Evolutionary conservation across 371 early-diverging fungal species (phyloP), one percentile per base, ranked within the genome.

Genomic region (Choanephora cucurbitarum): DNA sequence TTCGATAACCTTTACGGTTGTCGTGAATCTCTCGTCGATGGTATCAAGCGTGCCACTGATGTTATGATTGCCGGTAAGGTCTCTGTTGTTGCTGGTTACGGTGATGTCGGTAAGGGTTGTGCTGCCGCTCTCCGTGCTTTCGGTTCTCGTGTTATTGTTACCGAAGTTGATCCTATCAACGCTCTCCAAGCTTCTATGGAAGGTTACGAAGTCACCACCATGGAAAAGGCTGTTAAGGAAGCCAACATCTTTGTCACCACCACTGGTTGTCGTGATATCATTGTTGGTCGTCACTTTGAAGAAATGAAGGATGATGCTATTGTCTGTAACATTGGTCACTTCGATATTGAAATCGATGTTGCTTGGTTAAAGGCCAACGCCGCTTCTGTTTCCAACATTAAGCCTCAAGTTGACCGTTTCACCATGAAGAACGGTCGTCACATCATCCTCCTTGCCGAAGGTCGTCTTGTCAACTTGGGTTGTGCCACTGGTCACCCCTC

Each of bases 11-110:
- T 99, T 69, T 99, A 99, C 84, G 98, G 98, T 64, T 99, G 98
- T 90, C 95, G 98, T 82, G 99, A 99, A 86, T 97, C 97, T 51
- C 88, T 99, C 67, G 92, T 98, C 58, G 99, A 99, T 82, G 99
- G 99, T 75, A 98, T 98, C 89, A 99, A 99, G 92, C 91, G 99
- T 75, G 98, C 98, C 73, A 99, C 99, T 66, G 99, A 98, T 80
- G 97, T 96, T 69, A 98, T 98, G 98, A 99, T 99, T 76, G 99
- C 99, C 70, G 99, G 99, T 67, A 98, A 99, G 88, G 93, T 97
- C 39, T 89, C 96, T 55, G 92, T 97, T 63, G 96, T 98, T 60
- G 98, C 97, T 74, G 98, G 99, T 78, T 98, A 95, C 86, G 98
- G 99, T 83, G 99, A 98, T 85, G 99, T 99, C 74, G 99, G 99